Evolutionary conservation across 2,329 filamentous ascomycete genomes (phyloP).

Genomic region (Helotiales sp.): DNA sequence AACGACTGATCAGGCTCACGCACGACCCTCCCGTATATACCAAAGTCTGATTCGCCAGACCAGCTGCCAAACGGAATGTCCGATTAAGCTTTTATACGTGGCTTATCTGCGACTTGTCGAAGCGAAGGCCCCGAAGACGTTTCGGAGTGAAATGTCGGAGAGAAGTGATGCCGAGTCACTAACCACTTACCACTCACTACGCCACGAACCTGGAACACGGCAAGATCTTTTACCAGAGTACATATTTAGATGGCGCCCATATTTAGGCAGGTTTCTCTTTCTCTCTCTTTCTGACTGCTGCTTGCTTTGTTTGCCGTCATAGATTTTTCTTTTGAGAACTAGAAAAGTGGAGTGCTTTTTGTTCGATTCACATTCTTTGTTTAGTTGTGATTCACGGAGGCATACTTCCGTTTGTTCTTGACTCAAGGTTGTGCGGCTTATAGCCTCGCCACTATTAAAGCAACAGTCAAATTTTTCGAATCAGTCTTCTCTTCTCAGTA

Average conservation of each 20-base stretch:
- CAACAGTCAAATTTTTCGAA: not conserved
- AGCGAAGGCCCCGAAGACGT: not conserved
- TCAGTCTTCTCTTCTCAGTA: not conserved
- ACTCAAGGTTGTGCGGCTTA: not conserved
- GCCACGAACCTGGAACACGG: conserved; percentile 1
- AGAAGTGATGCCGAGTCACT: not conserved
- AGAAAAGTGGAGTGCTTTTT: not conserved
- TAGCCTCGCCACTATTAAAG: not conserved
- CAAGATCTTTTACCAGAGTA: not conserved
- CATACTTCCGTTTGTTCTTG: not conserved
- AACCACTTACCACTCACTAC: not conserved
- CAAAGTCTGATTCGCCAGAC: not conserved
- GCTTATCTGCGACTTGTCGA: conserved; percentile 4
- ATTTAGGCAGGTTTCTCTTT: not conserved
- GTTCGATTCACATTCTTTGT: not conserved
- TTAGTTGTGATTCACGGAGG: not conserved
- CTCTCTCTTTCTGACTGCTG: not conserved
- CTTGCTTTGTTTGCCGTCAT: not conserved
- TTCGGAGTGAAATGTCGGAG: not conserved
- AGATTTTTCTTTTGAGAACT: not conserved
- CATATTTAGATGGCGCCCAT: conserved; percentile 4
- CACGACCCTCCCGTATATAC: not conserved
- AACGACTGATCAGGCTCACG: not conserved
- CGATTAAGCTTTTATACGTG: conserved; percentile 7
- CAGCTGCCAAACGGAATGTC: conserved; percentile 5